Base-by-base conservation (phyloP, 441 rosid species). In the Adansonia rubrostipa region DNA sequence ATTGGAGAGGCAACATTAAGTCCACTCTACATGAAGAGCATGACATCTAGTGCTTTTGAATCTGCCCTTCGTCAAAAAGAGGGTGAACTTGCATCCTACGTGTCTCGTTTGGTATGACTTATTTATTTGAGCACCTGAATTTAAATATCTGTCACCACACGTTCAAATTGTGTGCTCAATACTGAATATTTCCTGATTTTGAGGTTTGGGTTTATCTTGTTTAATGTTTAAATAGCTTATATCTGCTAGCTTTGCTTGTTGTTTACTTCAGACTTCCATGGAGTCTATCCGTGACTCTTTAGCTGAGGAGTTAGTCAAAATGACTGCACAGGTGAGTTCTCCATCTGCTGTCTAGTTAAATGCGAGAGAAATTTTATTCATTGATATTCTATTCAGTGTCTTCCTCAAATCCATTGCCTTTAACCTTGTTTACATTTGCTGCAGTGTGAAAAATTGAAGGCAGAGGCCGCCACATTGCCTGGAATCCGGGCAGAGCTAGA, bases 1-100 rank as follows among this genome's bases (percentile, higher is more conserved):
- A 68, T 79, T 57, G 85, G 88, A 68, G 99, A 90, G 83, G 86
- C 88, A 77, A 85, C 88, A 42, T 72, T 91, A 86, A 93, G 89
- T 86, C 90, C 98, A 11, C 92, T 88, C 88, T 90, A 86, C 85
- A 87, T 93, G 94, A 96, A 90, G 90, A 93, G 95, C 89, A 89
- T 94, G 87, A 96, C 95, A 73, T 92, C 96, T 44, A 89, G 92
- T 86, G 88, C 98, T 82, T 94, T 92, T 86, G 98, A 96, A 83
- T 86, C 96, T 64, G 86, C 97, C 61, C 98, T 94, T 86, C 95
- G 94, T 71, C 98, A 94, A 86, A 96, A 96, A 89, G 98, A 96
- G 89, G 98, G 99, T 28, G 99, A 96, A 86, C 94, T 96, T 85
- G 94, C 97, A 24, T 94, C 98, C 13, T 96, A 94, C 81, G 90